Percentiles rank a stretch among this genome's conserved stretches.
phyloP scores from a whole-genome alignment of 257 asterid species.

The Prunella vulgaris region DNA sequence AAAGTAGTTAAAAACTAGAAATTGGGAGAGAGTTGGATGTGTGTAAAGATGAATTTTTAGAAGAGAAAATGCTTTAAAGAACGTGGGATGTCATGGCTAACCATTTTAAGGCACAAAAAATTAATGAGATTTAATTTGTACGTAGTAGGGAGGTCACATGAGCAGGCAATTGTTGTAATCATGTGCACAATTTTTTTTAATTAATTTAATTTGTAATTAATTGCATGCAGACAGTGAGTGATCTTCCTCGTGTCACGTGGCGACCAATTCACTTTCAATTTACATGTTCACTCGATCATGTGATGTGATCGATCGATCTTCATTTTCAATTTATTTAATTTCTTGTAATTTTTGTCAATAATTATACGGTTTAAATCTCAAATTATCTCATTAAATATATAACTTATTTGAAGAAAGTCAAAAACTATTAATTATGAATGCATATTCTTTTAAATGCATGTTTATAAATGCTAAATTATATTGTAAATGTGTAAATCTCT shows the following conservation, averaged over 20 bases:
- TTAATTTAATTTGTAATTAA: no score
- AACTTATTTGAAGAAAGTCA: no score
- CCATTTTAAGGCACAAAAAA: conserved; percentile 27
- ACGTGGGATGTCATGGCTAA: conserved; percentile 48
- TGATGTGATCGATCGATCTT: conserved; percentile 29
- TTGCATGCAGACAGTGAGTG: no score
- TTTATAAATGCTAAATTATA: no score
- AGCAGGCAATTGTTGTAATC: conserved; percentile 19
- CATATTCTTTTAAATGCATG: no score
- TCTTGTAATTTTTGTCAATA: background rate
- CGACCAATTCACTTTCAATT: conserved; percentile 14
- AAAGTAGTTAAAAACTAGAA: background rate
- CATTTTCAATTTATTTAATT: background rate
- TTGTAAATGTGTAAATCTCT: no score
- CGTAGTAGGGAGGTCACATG: conserved; percentile 32
- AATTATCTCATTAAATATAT: no score
- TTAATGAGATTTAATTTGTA: background rate
- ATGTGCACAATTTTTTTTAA: conserved; percentile 11
- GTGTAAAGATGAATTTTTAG: background rate
- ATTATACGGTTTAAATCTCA: no score
- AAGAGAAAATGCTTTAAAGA: conserved; percentile 24
- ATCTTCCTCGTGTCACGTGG: conserved; percentile 32
- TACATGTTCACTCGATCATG: conserved; percentile 35
- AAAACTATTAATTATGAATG: no score
- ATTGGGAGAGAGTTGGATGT: background rate